Evolutionary conservation across 2,329 filamentous ascomycete genomes (phyloP).

Genomic region (Xylaria sp.): DNA sequence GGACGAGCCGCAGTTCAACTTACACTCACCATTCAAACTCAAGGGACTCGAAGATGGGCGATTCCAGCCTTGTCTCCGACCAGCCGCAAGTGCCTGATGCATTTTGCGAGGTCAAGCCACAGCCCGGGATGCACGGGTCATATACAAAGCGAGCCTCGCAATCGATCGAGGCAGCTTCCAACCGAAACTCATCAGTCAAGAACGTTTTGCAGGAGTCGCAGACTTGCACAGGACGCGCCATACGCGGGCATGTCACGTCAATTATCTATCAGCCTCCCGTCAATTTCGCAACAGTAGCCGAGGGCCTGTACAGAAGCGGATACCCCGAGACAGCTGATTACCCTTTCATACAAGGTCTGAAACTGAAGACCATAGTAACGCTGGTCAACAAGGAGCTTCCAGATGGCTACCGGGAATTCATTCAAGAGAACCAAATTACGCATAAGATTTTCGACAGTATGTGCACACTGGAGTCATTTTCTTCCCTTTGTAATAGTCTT

Average conservation of each 20-base stretch:
- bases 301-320: slow-evolving; percentile 82
- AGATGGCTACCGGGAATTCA: slow-evolving; percentile 68
- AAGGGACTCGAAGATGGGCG: slow-evolving; percentile 25
- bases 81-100: slow-evolving; percentile 19
- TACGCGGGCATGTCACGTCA: slow-evolving; percentile 4
- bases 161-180: slow-evolving; percentile 5
- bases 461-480: too few relatives aligned
- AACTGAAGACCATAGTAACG: slow-evolving; percentile 81
- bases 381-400: slow-evolving; percentile 71
- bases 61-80: neutral
- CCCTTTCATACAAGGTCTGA: slow-evolving; percentile 72
- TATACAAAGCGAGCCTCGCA: slow-evolving; percentile 19
- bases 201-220: slow-evolving; percentile 20
- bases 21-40: neutral
- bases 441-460: slow-evolving; percentile 75
- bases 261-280: slow-evolving; percentile 55
- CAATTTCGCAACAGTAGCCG: slow-evolving; percentile 82
- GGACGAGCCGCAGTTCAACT: neutral
- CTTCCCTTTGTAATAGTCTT: too few relatives aligned
- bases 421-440: slow-evolving; percentile 72
- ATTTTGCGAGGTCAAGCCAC: neutral
- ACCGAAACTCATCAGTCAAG: slow-evolving; percentile 15
- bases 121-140: slow-evolving; percentile 10
- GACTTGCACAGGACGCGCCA: slow-evolving; percentile 18
- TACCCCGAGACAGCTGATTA: slow-evolving; percentile 80